Evolutionary conservation across 257 asterid genomes (phyloP), one percentile per base, ranked within the genome.

Genomic region (Solanum sejunctum): DNA sequence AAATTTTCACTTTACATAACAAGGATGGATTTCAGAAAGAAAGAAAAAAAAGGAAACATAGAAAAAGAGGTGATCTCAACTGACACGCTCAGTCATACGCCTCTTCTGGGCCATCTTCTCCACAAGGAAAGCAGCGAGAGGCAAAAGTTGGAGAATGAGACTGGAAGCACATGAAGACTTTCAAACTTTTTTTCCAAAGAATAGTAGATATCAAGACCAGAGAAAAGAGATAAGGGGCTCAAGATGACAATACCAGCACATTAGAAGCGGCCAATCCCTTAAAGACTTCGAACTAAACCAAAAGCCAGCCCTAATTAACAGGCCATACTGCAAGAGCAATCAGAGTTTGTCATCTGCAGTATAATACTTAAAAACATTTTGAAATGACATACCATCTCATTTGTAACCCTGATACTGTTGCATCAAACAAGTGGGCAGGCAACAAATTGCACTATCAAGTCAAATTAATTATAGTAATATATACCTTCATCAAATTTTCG

Each of bases 401-500:
- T 23, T 77, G 63, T 51, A 15, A 26, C 82, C 45, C 45, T 26
- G 16, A 16, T 26, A 51, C 45, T 77, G 82, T 26, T 51, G 80
- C 56, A 72, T 72, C 57, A 72, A 41, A 77, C 45, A 51, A 77
- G 82, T 51, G 82, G 61, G 21, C 47, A 77, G 63, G 82, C 23
- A 12, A 26, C 17, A 51, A 45, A 77, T 26, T 28, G 61, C 43
- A 75, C 36, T 51, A 43, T n/a, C 77, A 21, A 75, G 57, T 75
- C 67, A 64, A 83, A 66, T 83, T 47, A 15, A 87, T 81, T 83
- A 57, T 51, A 51, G 32, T 39, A 55, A 32, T 20, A 15, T 93
- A 52, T 80, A 95, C 99, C 99, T 97, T 97, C 98, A 97, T 95
- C 91, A 97, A 87, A 87, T 97, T 97, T 84, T 97, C 99, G 77